A percentile compares a stretch with the other conserved stretches of the same genome.
phyloP scores from a whole-genome alignment of 169 alveolate species.

The Cyclospora cayetanensis region DNA sequence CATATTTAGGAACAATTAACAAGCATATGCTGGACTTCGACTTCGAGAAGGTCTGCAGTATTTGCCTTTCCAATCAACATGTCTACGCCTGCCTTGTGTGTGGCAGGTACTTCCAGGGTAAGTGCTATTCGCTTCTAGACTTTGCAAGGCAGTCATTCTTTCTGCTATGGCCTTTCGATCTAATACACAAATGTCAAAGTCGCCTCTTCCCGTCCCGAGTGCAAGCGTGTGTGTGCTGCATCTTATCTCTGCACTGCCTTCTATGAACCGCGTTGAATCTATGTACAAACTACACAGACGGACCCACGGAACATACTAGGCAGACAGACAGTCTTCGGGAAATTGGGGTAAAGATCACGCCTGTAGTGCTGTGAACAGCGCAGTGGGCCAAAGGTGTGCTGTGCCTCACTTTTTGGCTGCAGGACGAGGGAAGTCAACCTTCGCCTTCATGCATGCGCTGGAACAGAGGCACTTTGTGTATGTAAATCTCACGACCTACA shows the following conservation, averaged over 20 bases:
- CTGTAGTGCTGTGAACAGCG: too few species aligned
- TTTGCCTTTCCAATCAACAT: conserved; percentile 94
- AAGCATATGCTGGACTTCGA: conserved; percentile 98
- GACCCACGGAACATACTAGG: too few species aligned
- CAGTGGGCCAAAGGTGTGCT: background rate
- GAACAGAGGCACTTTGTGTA: conserved; percentile 96
- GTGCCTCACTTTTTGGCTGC: too few species aligned
- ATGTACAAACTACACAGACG: too few species aligned
- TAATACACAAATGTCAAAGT: background rate
- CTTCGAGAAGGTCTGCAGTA: conserved; percentile 97
- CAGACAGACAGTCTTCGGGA: too few species aligned
- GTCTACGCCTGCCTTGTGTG: conserved; percentile 98
- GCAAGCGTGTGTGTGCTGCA: too few species aligned
- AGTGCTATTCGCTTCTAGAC: background rate
- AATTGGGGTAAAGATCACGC: too few species aligned
- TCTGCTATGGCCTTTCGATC: background rate
- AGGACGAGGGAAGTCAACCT: conserved; percentile 94
- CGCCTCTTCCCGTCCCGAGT: too few species aligned
- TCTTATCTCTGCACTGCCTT: too few species aligned
- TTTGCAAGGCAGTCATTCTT: background rate
- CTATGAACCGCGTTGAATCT: too few species aligned
- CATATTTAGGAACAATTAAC: conserved; percentile 95
- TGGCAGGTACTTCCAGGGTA: conserved; percentile 97
- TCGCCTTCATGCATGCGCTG: conserved; percentile 96
- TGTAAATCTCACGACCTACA: conserved; percentile 91